Conservation (phyloP, 73 alveolate species). For the Tetrahymena malaccensis region DNA sequence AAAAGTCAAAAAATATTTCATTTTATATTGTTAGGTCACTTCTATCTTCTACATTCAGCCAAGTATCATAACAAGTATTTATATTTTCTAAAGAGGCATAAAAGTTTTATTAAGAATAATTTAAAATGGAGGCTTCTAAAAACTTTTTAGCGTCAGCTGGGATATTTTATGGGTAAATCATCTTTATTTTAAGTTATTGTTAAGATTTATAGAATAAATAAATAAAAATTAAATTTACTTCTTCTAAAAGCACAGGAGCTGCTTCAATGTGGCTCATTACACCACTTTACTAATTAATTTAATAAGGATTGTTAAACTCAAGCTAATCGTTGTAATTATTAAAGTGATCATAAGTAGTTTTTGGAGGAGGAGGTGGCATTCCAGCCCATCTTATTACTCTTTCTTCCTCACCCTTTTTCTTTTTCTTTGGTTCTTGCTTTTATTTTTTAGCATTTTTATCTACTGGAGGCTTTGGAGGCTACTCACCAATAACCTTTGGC, state of each 20-base stretch:
- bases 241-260: conserved; percentile 27
- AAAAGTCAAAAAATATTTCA: conserved; percentile 79
- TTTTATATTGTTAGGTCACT: conserved; percentile 48
- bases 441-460: conserved; percentile 54
- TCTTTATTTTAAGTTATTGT: conserved; percentile 45
- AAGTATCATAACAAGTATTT: not conserved
- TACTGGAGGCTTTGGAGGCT: conserved; percentile 70
- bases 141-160: conserved; percentile 62
- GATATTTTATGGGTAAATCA: conserved; percentile 78
- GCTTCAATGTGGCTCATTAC: conserved; percentile 67
- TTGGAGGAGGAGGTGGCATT: conserved; percentile 40
- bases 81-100: conserved; percentile 56
- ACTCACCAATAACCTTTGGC: not conserved
- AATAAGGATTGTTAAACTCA: conserved; percentile 11
- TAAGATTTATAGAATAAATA: conserved; percentile 48
- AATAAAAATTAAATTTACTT: not conserved
- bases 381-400: conserved; percentile 27
- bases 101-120: conserved; percentile 63
- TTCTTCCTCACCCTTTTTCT: not conserved
- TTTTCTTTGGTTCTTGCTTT: conserved; percentile 30
- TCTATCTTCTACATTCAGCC: conserved; percentile 14
- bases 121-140: conserved; percentile 70
- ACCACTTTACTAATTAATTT: conserved; percentile 44
- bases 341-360: not conserved
- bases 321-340: conserved; percentile 4